Evolutionary conservation across 805 yeast species (phyloP), one percentile per base, ranked within the genome.

Genomic region (Kazachstania bromeliacearum): DNA sequence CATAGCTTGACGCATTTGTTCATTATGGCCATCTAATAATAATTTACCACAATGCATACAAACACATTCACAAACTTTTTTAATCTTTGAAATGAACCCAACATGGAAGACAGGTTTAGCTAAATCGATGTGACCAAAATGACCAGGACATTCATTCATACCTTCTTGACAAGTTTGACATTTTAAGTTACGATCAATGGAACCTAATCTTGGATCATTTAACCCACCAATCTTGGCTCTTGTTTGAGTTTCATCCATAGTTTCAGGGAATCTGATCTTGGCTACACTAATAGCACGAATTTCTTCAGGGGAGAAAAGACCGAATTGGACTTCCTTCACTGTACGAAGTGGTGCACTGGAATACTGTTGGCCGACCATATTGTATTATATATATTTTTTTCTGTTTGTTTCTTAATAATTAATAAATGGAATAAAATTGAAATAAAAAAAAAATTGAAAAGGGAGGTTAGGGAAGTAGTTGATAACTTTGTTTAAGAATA

Each of bases 111-210:
- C 99, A 10, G 99, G 98, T 59, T 89, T 92, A 24, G 98, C 97
- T 46, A 92, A 71, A 59, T 92, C 99, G 43, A 92, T 92, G 57
- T 92, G 99, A 48, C 99, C 99, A 64, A 92, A 92, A 67, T 92
- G 99, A 41, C 99, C 99, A 0, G 97, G 97, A 64, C 99, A 92
- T 60, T 92, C 97, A 42, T 89, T 85, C 96, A 92, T 92, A 51
- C 89, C 96, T 62, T 92, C 99, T 53, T 96, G 94, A 71, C 99
- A 92, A 17, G 99, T 92, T 69, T 89, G 97, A 71, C 99, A 92
- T 67, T 85, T 85, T 71, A 83, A 84, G 60, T 88, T 89, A 61
- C 98, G 79, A 63, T 92, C 99, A 51, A 92, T 88, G 4, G 96
- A 83, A 34, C 99, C 99, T 43, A 92, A 70, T 52, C 97, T 78